These are phyloP conservation scores for Arabidopsis arenosa DNA, from an alignment of 345 rosid genomes.

Conservation along the genomic window DNA sequence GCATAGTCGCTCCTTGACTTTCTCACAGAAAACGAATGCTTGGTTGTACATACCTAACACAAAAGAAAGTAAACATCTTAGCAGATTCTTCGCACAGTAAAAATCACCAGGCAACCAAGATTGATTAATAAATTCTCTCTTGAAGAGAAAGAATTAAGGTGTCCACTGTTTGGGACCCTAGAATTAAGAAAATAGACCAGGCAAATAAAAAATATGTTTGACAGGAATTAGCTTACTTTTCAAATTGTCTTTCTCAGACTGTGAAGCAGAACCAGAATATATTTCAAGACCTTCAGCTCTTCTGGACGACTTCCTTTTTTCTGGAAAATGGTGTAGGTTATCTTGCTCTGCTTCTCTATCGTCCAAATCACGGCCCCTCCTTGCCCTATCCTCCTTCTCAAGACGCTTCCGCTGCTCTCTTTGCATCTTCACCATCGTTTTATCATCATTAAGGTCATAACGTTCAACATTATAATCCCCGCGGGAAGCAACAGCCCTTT, in stretches of 20 bases:
- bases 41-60: slow-evolving; percentile 49
- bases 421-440: slow-evolving; percentile 59
- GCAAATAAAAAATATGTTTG: slow-evolving; percentile 8
- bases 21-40: slow-evolving; percentile 86
- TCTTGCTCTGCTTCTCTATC: slow-evolving; percentile 77
- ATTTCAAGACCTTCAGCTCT: slow-evolving; percentile 72
- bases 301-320: slow-evolving; percentile 62
- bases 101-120: slow-evolving; percentile 17
- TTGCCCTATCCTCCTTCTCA: slow-evolving; percentile 76
- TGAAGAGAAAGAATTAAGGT: slow-evolving; percentile 4
- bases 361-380: slow-evolving; percentile 68
- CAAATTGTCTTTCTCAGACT: slow-evolving; percentile 49
- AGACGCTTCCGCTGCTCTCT: slow-evolving; percentile 72
- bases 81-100: neutral
- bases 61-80: slow-evolving; percentile 27
- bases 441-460: slow-evolving; percentile 75
- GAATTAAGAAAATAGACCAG: slow-evolving; percentile 13
- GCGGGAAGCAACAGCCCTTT: slow-evolving; percentile 61
- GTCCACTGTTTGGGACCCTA: slow-evolving; percentile 10
- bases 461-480: slow-evolving; percentile 72
- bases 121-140: neutral
- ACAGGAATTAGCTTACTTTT: slow-evolving; percentile 42
- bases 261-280: slow-evolving; percentile 59
- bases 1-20: slow-evolving; percentile 88
- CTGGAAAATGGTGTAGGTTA: slow-evolving; percentile 59